Percentiles rank a stretch among this genome's conserved stretches.
These are phyloP conservation scores for Diplosphaera chodatii DNA, from an alignment of 139 green algal genomes.

Conservation along the genomic window DNA sequence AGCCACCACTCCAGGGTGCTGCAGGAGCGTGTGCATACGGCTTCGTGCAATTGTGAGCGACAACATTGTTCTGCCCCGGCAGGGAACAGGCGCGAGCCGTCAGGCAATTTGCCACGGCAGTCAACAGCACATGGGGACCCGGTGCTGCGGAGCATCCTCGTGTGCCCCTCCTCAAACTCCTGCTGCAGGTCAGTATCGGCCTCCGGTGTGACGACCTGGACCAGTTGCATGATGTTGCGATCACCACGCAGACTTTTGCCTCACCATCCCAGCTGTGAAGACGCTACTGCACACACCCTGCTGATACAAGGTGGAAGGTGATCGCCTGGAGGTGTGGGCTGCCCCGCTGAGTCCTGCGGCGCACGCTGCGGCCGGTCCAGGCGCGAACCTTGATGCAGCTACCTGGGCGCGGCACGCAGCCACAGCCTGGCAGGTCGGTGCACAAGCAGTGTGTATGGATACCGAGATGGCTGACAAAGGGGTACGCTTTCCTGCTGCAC, in stretches of 20 bases:
- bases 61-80: background rate
- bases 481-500: no score
- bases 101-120: constrained; percentile 14
- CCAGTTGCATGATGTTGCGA: no score
- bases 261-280: no score
- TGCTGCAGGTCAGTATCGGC: background rate
- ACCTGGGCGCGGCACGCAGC: constrained; percentile 30
- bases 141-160: background rate
- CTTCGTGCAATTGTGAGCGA: no score
- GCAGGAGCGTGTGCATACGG: no score
- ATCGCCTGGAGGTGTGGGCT: constrained; percentile 52
- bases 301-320: constrained; percentile 36
- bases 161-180: background rate
- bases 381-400: background rate
- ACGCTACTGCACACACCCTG: no score
- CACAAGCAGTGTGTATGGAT: no score
- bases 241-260: no score
- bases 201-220: no score
- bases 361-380: background rate
- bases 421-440: constrained; percentile 48
- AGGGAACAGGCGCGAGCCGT: constrained; percentile 23
- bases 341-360: background rate
- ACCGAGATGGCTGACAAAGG: no score
- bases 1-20: no score
- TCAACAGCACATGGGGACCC: background rate